phyloP scores from a whole-genome alignment of 352 stramenopile species.

The Pythium myriotylum region DNA sequence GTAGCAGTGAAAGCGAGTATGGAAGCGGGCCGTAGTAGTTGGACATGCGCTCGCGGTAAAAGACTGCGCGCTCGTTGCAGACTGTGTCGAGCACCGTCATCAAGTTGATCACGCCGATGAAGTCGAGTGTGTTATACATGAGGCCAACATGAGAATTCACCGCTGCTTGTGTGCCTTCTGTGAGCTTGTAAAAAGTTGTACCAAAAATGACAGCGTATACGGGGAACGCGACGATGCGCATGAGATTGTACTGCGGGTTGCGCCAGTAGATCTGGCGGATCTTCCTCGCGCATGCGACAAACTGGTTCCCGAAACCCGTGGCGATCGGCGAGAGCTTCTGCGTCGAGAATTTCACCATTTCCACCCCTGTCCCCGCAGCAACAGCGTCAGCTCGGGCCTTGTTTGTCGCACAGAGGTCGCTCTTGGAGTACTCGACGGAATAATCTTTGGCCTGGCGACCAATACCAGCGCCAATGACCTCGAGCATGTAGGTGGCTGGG shows the following conservation, averaged over 20 bases:
- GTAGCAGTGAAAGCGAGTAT: slow-evolving; percentile 42
- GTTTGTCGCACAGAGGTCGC: too few relatives aligned
- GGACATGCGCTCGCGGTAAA: slow-evolving; percentile 46
- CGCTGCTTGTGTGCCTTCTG: slow-evolving; percentile 27
- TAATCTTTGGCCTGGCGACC: too few relatives aligned
- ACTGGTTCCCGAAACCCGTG: slow-evolving; percentile 22
- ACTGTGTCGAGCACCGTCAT: slow-evolving; percentile 39
- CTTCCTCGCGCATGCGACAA: slow-evolving; percentile 15
- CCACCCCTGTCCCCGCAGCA: neutral
- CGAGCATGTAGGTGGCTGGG: too few relatives aligned
- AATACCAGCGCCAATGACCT: too few relatives aligned
- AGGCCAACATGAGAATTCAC: slow-evolving; percentile 70
- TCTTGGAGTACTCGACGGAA: too few relatives aligned
- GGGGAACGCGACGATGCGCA: slow-evolving; percentile 60
- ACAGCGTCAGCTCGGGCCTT: too few relatives aligned
- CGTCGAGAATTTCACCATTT: slow-evolving; percentile 25
- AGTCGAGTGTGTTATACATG: slow-evolving; percentile 77
- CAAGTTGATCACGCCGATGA: slow-evolving; percentile 51
- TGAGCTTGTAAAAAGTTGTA: slow-evolving; percentile 65
- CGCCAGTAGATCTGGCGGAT: too few relatives aligned
- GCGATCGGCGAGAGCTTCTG: slow-evolving; percentile 30
- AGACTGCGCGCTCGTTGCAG: slow-evolving; percentile 31
- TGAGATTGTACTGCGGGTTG: slow-evolving; percentile 62
- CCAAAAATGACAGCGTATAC: slow-evolving; percentile 66
- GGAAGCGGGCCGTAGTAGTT: slow-evolving; percentile 48